These are phyloP conservation scores for Rhizopogon parksii DNA, from an alignment of 1,284 basidiomycete genomes.

Conservation along the genomic window DNA sequence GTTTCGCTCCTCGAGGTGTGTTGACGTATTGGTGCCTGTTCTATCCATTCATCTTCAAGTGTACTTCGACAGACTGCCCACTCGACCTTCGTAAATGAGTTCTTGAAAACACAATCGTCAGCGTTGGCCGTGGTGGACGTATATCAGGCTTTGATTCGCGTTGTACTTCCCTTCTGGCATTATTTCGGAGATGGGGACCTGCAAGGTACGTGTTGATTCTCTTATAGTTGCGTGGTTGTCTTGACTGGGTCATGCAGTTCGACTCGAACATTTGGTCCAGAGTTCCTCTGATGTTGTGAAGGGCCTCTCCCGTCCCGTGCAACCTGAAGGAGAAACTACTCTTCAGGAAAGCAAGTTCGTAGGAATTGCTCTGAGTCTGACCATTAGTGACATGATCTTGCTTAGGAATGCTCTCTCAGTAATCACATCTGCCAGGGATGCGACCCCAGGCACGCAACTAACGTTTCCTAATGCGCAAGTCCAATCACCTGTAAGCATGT, in stretches of 20 bases:
- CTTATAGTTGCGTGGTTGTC: not conserved
- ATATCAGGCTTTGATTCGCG: conserved; percentile 10
- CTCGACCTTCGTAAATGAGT: conserved; percentile 13
- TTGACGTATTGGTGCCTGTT: not conserved
- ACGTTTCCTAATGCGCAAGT: not conserved
- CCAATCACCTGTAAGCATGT: not conserved
- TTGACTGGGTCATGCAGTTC: not conserved
- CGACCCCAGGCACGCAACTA: not conserved
- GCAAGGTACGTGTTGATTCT: conserved; percentile 14
- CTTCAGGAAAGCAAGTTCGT: not conserved
- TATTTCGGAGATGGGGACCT: conserved; percentile 20
- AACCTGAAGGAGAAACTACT: not conserved
- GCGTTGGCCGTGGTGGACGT: conserved; percentile 2
- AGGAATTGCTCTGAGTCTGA: not conserved
- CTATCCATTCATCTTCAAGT: not conserved
- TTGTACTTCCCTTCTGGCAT: conserved; percentile 17
- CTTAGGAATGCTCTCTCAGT: not conserved
- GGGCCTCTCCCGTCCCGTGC: not conserved
- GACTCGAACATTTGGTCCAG: not conserved
- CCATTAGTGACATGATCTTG: not conserved
- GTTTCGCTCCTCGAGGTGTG: conserved; percentile 25
- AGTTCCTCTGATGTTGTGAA: not conserved
- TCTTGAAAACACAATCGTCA: conserved; percentile 3
- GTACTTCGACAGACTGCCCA: conserved; percentile 16
- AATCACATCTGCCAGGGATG: not conserved